phyloP scores from a whole-genome alignment of 768 basidiomycete species.

The Lactarius akahatsu region DNA sequence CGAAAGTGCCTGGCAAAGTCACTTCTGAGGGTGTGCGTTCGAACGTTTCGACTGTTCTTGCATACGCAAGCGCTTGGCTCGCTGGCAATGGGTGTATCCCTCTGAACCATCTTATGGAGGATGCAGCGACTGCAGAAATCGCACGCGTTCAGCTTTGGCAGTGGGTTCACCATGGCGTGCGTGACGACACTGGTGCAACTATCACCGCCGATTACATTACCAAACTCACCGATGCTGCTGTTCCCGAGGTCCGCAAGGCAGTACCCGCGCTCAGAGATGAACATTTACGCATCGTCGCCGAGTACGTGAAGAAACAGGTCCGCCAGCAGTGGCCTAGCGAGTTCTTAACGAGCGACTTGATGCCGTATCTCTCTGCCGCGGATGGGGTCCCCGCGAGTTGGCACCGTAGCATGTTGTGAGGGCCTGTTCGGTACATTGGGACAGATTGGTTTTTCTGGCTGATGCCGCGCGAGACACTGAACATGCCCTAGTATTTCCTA shows the following conservation, averaged over 20 bases:
- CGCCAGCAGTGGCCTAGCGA: constrained; percentile 86
- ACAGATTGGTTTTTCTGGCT: no score
- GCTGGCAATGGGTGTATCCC: constrained; percentile 98
- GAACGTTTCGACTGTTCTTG: constrained; percentile 85
- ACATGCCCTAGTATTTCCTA: no score
- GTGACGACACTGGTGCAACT: constrained; percentile 63
- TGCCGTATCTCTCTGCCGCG: constrained; percentile 74
- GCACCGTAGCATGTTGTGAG: constrained; percentile 47
- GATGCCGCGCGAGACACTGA: no score
- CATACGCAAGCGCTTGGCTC: constrained; percentile 94
- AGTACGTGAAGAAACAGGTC: constrained; percentile 81
- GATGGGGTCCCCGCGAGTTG: constrained; percentile 74
- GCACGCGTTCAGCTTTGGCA: constrained; percentile 98
- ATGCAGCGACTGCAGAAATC: constrained; percentile 98
- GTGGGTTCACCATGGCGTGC: constrained; percentile 82
- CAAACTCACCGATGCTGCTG: constrained; percentile 63
- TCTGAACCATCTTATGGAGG: constrained; percentile 95
- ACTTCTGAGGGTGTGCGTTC: constrained; percentile 84
- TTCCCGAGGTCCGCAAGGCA: constrained; percentile 59
- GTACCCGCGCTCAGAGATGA: constrained; percentile 64
- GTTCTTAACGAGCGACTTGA: constrained; percentile 94
- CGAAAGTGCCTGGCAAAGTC: constrained; percentile 81
- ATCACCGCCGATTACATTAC: constrained; percentile 73
- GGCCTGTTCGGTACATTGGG: no score
- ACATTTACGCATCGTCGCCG: constrained; percentile 69